A percentile compares a stretch with the other conserved stretches of the same genome.
phyloP scores from a whole-genome alignment of 2,329 filamentous ascomycete species.

The Arthrobotrys pseudoclavata region DNA sequence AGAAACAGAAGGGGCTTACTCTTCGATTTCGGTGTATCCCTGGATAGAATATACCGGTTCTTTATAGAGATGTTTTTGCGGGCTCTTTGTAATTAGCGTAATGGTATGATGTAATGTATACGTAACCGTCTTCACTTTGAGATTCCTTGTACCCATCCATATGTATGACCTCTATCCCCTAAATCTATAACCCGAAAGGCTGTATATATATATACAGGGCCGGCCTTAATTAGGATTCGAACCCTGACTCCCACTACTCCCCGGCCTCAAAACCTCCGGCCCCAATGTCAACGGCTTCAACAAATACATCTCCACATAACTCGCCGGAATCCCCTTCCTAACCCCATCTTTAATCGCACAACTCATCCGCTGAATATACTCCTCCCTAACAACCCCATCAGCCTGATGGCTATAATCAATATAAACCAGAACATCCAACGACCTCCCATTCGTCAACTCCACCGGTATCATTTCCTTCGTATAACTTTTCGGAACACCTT shows the following conservation, averaged over 20 bases:
- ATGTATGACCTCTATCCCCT: no score
- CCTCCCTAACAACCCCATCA: constrained; percentile 55
- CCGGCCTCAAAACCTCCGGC: constrained; percentile 11
- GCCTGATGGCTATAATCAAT: constrained; percentile 48
- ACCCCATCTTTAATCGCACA: constrained; percentile 59
- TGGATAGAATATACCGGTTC: not conserved
- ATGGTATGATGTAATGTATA: constrained; percentile 33
- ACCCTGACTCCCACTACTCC: constrained; percentile 3
- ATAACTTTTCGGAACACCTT: constrained; percentile 76
- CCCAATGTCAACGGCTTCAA: constrained; percentile 30
- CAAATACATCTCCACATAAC: constrained; percentile 61
- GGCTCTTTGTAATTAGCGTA: constrained; percentile 36
- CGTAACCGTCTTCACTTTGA: not conserved
- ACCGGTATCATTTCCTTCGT: constrained; percentile 69
- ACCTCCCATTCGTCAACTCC: constrained; percentile 65
- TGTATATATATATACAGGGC: not conserved
- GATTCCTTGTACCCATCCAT: no score
- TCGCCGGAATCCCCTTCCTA: constrained; percentile 51
- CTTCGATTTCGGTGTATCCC: constrained; percentile 5
- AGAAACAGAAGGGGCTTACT: not conserved
- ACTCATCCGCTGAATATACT: constrained; percentile 61
- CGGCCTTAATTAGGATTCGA: not conserved
- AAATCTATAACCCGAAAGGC: no score
- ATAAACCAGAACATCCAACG: constrained; percentile 59
- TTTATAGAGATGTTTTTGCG: not conserved